Evolutionary conservation across 2,329 filamentous ascomycete genomes (phyloP).

Genomic region (Pseudonectria buxi): DNA sequence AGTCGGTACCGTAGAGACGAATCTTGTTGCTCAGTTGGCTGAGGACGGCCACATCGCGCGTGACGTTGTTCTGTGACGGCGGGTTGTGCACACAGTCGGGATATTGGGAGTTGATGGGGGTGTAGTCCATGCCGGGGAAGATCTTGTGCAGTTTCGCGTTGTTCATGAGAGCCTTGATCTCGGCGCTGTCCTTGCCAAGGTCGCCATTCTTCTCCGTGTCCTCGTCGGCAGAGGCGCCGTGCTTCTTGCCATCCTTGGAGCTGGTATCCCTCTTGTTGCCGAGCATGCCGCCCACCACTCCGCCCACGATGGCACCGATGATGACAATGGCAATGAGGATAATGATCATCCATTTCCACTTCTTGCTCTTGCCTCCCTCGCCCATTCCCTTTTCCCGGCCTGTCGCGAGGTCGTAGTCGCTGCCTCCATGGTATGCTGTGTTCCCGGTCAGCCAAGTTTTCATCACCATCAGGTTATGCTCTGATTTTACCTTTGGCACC

Average conservation of each 20-base stretch:
- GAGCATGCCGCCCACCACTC: conserved; percentile 66
- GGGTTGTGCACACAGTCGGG: conserved; percentile 71
- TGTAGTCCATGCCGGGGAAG: conserved; percentile 94
- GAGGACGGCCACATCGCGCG: conserved; percentile 81
- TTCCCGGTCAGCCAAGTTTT: not conserved
- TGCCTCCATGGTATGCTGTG: conserved; percentile 9
- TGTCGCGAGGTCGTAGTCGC: conserved; percentile 27
- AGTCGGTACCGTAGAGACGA: conserved; percentile 89
- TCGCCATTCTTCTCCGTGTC: conserved; percentile 61
- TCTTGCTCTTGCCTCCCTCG: conserved; percentile 55
- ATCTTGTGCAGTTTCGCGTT: conserved; percentile 82
- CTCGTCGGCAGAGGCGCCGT: conserved; percentile 46
- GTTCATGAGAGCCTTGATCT: conserved; percentile 76
- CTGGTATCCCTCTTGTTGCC: conserved; percentile 39
- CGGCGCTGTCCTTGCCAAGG: conserved; percentile 63
- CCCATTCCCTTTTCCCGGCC: conserved; percentile 55
- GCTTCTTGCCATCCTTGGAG: conserved; percentile 13
- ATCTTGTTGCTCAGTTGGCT: conserved; percentile 84
- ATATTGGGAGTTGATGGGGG: conserved; percentile 83
- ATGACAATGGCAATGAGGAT: conserved; percentile 58
- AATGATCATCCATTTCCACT: conserved; percentile 64
- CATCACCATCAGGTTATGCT: conserved; percentile 3
- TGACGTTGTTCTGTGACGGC: conserved; percentile 90
- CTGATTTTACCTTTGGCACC: conserved; percentile 24
- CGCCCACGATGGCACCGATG: conserved; percentile 64